A percentile compares a stretch with the other conserved stretches of the same genome.
Conservation (phyloP, 2,329 filamentous ascomycete species). For the Neofusicoccum kwambonambiense region DNA sequence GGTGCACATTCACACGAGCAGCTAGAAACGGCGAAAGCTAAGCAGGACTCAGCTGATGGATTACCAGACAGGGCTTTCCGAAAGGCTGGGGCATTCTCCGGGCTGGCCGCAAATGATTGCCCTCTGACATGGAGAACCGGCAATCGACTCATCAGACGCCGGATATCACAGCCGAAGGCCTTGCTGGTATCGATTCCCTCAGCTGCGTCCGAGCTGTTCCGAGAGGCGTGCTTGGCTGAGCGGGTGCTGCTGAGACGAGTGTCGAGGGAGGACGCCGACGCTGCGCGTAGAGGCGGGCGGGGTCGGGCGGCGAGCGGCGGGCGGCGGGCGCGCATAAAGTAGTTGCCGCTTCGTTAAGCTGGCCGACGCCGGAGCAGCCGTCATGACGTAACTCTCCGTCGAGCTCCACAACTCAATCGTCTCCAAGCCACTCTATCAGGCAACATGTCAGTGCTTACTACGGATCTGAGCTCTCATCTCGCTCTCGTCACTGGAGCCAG, state of each 20-base stretch:
- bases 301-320: too few species aligned
- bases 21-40: background rate
- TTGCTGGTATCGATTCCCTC: background rate
- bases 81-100: background rate
- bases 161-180: background rate
- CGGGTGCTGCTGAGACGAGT: background rate
- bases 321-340: background rate
- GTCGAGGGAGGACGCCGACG: background rate
- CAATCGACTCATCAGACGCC: background rate
- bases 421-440: background rate
- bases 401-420: background rate
- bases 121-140: background rate
- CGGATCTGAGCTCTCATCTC: slow-evolving; percentile 26
- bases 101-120: background rate
- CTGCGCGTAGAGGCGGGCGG: background rate
- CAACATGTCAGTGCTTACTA: slow-evolving; percentile 17
- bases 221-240: background rate
- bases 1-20: background rate
- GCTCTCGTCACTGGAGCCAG: slow-evolving; percentile 45
- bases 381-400: background rate
- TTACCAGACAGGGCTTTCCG: background rate
- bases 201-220: background rate
- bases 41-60: background rate
- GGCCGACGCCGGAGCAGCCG: too few species aligned
- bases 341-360: background rate